Evolutionary conservation across 768 basidiomycete genomes (phyloP), one percentile per base, ranked within the genome.

Genomic region (Agaricus subrufescens): DNA sequence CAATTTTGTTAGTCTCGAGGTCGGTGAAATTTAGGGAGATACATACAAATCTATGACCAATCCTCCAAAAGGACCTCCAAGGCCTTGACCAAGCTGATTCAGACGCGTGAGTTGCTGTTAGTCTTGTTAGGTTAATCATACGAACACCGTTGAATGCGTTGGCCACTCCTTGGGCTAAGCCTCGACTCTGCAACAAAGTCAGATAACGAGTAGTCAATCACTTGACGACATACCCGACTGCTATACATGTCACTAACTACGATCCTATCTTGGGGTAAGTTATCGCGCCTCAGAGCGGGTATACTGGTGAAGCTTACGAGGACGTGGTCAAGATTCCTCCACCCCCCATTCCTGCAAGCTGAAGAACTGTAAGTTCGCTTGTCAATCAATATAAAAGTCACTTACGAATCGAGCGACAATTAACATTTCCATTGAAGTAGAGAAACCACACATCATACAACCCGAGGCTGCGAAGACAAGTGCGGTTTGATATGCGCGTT

Each of bases 241-340:
- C 76, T 82, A 62, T 89, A 90, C 87, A 93, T 88, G 61, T 91
- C 89, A 63, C 87, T 89, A 40, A 84, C 81, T 47, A 87, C 79
- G 58, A 91, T 87, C 15, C 87, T 89, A 56, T 6, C 47, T 25
- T 29, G 19, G 25, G 2, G 11, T 48, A 15, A 34, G 12, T 19
- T n/a, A 34, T 8, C 23, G 8, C 6, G 25, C 34, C 1, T 8
- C 34, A 25, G 3, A 14, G 38, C 5, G 15, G 46, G 23, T 11
- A 27, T 29, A 2, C n/a, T 23, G 34, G 40, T 4, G 8, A 15
- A 8, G 74, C 83, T 62, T 67, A 89, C 87, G 81, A 75, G 23
- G 86, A 76, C 7, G 86, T 90, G 10, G 87, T 91, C 52, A 80
- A 72, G 8, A 90, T 72, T 0, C 89, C 90, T 6, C 91, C 89